phyloP scores from a whole-genome alignment of 2,329 filamentous ascomycete species.

The Sclerotinia glacialis region DNA sequence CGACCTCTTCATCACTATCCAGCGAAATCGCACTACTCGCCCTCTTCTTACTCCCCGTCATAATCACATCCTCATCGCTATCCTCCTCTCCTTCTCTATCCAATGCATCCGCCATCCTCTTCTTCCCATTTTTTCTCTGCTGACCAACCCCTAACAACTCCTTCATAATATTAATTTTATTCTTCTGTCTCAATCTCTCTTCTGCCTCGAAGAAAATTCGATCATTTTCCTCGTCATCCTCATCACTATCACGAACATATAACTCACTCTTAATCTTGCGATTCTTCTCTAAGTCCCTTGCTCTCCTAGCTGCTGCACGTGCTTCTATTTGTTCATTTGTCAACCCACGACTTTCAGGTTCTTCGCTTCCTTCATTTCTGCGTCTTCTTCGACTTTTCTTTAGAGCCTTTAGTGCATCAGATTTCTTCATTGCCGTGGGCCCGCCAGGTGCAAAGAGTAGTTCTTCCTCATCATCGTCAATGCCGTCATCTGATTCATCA shows the following conservation, averaged over 20 bases:
- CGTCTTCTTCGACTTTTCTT: slow-evolving; percentile 56
- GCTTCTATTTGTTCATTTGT: slow-evolving; percentile 63
- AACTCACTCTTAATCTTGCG: slow-evolving; percentile 79
- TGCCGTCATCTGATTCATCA: slow-evolving; percentile 64
- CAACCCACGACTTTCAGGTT: slow-evolving; percentile 45
- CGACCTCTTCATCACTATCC: slow-evolving; percentile 37
- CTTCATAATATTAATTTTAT: slow-evolving; percentile 36
- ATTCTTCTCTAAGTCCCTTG: slow-evolving; percentile 73
- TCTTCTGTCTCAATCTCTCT: slow-evolving; percentile 59
- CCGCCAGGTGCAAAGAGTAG: slow-evolving; percentile 68
- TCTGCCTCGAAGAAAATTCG: slow-evolving; percentile 76
- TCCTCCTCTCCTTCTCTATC: slow-evolving; percentile 29
- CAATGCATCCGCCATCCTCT: slow-evolving; percentile 26
- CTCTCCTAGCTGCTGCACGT: slow-evolving; percentile 56
- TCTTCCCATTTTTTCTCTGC: slow-evolving; percentile 26
- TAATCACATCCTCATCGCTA: slow-evolving; percentile 36
- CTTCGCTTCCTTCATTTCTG: slow-evolving; percentile 40
- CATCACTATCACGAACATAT: slow-evolving; percentile 80
- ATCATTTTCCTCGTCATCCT: slow-evolving; percentile 77
- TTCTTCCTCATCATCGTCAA: slow-evolving; percentile 50
- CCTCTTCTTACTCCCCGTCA: slow-evolving; percentile 24
- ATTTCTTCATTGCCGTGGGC: slow-evolving; percentile 55
- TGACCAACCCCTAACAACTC: slow-evolving; percentile 33
- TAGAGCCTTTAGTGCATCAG: slow-evolving; percentile 54
- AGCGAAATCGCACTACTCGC: slow-evolving; percentile 23